These are phyloP conservation scores for Ceratocystis papillata DNA, from an alignment of 2,329 filamentous ascomycete genomes.

Conservation along the genomic window DNA sequence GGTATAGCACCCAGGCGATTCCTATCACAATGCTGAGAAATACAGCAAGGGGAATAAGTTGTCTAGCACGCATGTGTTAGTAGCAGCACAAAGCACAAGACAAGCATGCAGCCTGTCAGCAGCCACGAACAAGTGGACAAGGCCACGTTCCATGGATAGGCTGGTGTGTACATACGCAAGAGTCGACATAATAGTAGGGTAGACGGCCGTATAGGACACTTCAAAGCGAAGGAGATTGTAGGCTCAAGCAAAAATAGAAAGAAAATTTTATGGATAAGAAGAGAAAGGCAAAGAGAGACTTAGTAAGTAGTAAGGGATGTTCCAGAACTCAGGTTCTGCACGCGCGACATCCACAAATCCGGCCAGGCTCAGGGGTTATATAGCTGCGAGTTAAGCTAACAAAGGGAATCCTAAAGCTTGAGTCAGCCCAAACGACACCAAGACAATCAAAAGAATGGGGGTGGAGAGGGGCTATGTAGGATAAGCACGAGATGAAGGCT, in stretches of 20 bases:
- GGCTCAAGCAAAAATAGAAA: not conserved
- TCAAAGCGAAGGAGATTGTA: not conserved
- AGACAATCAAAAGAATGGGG: not conserved
- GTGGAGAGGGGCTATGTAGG: not conserved
- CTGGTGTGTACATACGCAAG: not conserved
- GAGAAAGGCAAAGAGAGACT: not conserved
- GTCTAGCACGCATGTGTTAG: slow-evolving; percentile 32
- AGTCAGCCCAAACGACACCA: not conserved
- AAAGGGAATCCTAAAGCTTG: slow-evolving; percentile 11
- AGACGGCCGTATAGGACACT: not conserved
- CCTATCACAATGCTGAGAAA: slow-evolving; percentile 48
- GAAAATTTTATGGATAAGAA: not conserved
- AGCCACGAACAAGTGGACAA: not conserved
- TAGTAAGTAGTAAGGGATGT: not conserved
- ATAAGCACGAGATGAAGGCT: not conserved
- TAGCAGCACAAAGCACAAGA: not conserved
- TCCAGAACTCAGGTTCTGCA: not conserved
- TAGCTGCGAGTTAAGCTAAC: not conserved
- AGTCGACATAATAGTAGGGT: not conserved
- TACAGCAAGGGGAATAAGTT: slow-evolving; percentile 57
- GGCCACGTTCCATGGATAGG: not conserved
- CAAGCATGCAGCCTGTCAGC: not conserved
- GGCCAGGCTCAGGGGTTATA: not conserved
- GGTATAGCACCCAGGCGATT: slow-evolving; percentile 57
- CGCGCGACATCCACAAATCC: not conserved